phyloP scores from a whole-genome alignment of 108 stramenopile species.

The Parietichytrium sp. region DNA sequence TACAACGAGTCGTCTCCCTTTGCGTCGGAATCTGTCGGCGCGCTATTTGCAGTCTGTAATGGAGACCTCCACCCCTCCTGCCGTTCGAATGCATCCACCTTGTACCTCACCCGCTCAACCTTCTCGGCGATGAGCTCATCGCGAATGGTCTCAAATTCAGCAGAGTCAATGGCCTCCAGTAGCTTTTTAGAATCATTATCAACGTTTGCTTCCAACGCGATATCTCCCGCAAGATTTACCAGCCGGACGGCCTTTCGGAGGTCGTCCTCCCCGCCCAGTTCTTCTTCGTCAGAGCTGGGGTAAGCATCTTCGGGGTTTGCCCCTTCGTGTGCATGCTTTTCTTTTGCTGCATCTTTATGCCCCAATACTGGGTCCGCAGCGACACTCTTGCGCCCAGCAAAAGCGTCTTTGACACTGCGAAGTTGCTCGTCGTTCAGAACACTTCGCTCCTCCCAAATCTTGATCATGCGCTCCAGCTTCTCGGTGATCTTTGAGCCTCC shows the following conservation, averaged over 20 bases:
- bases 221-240: neutral
- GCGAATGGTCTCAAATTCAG: slow-evolving; percentile 8
- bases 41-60: too few species aligned
- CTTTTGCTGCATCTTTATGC: neutral
- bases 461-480: slow-evolving; percentile 17
- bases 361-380: neutral
- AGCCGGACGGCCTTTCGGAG: neutral
- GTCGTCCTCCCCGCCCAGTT: neutral
- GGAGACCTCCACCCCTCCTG: too few species aligned
- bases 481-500: neutral
- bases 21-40: slow-evolving; percentile 1
- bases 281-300: neutral
- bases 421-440: neutral
- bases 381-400: neutral
- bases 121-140: slow-evolving; percentile 7
- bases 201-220: neutral
- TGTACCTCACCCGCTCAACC: neutral
- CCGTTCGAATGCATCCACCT: neutral
- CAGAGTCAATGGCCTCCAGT: neutral
- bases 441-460: slow-evolving; percentile 26
- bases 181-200: neutral
- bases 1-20: neutral
- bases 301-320: neutral
- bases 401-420: neutral
- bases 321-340: neutral